These are phyloP conservation scores for Urostyla sp. DNA, from an alignment of 73 alveolate genomes.

Conservation along the genomic window DNA sequence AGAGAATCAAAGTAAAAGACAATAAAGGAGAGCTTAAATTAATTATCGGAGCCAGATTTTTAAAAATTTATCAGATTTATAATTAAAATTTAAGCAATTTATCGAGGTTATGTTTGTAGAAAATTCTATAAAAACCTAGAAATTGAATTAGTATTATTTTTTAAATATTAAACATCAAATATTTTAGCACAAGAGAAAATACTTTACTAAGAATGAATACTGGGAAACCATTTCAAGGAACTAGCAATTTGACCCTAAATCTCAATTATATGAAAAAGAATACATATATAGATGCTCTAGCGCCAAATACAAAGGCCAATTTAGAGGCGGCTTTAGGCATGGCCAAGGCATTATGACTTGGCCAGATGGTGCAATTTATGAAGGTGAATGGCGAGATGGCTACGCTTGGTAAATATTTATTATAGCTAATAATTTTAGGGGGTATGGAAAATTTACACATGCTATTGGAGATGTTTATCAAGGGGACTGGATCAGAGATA, in stretches of 20 bases:
- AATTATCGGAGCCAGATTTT: not conserved
- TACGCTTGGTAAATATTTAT: no score
- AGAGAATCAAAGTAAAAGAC: no score
- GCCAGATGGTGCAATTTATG: slow-evolving; percentile 65
- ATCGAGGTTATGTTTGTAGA: not conserved
- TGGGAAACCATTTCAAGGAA: not conserved
- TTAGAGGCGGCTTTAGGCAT: slow-evolving; percentile 71
- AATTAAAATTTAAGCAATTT: slow-evolving; percentile 15
- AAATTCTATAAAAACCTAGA: not conserved
- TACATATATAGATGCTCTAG: slow-evolving; percentile 59
- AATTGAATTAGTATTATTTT: slow-evolving; percentile 14
- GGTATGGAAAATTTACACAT: slow-evolving; percentile 59
- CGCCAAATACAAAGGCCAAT: slow-evolving; percentile 63
- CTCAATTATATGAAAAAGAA: not conserved
- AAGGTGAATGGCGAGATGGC: slow-evolving; percentile 71
- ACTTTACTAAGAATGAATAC: not conserved
- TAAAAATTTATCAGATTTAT: not conserved
- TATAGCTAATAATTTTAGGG: no score
- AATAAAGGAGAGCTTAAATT: not conserved
- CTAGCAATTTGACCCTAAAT: not conserved
- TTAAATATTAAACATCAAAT: not conserved
- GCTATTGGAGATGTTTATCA: slow-evolving; percentile 59
- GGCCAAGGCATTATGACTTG: slow-evolving; percentile 69
- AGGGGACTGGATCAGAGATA: slow-evolving; percentile 40
- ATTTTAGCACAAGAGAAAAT: not conserved